Base-by-base conservation (phyloP, 2,329 filamentous ascomycete genomes). In the Trichoderma sp. region DNA sequence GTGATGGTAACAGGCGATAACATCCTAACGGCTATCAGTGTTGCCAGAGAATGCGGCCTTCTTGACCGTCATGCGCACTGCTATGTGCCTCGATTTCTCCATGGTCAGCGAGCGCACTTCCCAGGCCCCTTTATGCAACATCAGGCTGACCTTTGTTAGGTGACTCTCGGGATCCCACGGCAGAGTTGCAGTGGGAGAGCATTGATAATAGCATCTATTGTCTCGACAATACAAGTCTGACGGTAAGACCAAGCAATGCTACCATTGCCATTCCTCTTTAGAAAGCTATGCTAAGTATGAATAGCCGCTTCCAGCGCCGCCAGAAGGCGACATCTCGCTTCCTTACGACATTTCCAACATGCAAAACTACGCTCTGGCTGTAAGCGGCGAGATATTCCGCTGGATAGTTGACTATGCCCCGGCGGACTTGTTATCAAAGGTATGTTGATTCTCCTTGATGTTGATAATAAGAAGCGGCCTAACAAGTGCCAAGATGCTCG, bases 1-100 rank as follows among this genome's bases (percentile, higher is more conserved):
- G 89, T 97, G 61, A 99, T 99, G 95, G 96, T 96, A 70, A 99
- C 95, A 0, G 95, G 95, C 34, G 95, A 99, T 82, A 99, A 99
- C 73, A 98, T 98, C 70, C 81, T 98, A 65, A 99, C 95, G 10
- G 95, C 95, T 25, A 94, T 99, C 75, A 97, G 94, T 74, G 95
- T 99, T 65, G 94, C 93, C 4, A 87, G 94, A 73, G 94, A 98
- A 75, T 97, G 94, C 77, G 87, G 90, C 50, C 83, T 99, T 67
- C 89, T 98, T 71, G 89, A 94, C 74, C 88, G 86, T 70, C 89
- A 88, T 32, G 90, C 92, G 0, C 93, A 96, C 73, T 98, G 95
- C 79, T 99, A 97, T 76, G 90, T 98, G 6, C 94, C 95, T 17
- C 92, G 92, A 73, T 97, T 99, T 75, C 78, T 88, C 1, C 88